Evolutionary conservation across 495 filamentous ascomycete genomes (phyloP), one percentile per base, ranked within the genome.

Genomic region (Sphaerosporella brunnea): DNA sequence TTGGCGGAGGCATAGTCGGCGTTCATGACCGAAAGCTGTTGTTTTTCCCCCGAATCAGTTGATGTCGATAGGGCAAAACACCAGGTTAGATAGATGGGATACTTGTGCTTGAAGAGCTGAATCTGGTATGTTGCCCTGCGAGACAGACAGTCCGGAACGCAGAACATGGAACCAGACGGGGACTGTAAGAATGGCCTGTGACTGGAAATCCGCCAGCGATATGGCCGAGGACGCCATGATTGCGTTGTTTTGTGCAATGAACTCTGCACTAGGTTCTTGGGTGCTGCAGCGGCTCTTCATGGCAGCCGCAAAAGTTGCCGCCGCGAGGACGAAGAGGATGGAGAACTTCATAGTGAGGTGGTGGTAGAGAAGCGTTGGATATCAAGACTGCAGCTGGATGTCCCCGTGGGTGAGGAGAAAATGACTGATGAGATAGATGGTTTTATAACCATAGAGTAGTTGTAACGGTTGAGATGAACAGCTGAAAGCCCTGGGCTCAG

Each of bases 151-250:
- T 3, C 68, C 69, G 0, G 58, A 26, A 34, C 70, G 66, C 20
- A 81, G 64, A 41, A 81, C 72, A 60, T 81, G 78, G 66, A 81
- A 77, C 60, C 76, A 77, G 19, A 68, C 64, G 28, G 71, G 62
- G 41, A 81, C 64, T n/a, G n/a, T n/a, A 45, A 54, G 66, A 58
- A 43, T 59, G 36, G 24, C 52, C 51, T 23, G 44, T 46, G 28
- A 38, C 41, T 45, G 18, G 3, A 35, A 7, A 8, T 46, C 28
- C n/a, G n/a, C n/a, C n/a, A n/a, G n/a, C n/a, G 26, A 1, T 2
- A 43, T 2, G 1, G 20, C 40, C 8, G 11, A 3, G 13, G 8
- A n/a, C 8, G 43, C 28, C 43, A 32, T 19, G 18, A 34, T 36
- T 2, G 9, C 24, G 28, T 46, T 46, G 43, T 16, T 34, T 9